Evolutionary conservation across 176 grass and related monocot species (phyloP).

Genomic region (Triticum turgidum): DNA sequence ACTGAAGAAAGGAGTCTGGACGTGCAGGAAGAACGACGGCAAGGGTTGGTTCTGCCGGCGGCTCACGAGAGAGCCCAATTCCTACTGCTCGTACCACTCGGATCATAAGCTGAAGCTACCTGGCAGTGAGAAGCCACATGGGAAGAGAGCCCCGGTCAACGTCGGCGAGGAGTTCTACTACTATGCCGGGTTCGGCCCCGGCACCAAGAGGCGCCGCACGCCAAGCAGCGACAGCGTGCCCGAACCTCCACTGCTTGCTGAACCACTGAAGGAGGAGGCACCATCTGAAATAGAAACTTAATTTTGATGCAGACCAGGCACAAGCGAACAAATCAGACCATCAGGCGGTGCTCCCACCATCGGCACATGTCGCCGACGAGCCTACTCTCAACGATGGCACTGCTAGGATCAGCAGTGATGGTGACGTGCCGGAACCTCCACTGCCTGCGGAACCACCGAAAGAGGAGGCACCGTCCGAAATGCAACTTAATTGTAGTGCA

Average conservation of each 20-base stretch:
- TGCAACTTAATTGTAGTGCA: not conserved
- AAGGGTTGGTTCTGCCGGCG: not conserved
- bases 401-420: conserved; percentile 12
- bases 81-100: not conserved
- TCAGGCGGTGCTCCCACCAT: not conserved
- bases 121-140: not conserved
- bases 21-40: too few relatives aligned
- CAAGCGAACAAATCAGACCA: not conserved
- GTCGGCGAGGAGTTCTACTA: conserved; percentile 42
- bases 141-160: not conserved
- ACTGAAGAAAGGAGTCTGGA: too few relatives aligned
- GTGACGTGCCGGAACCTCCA: not conserved
- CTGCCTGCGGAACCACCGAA: not conserved
- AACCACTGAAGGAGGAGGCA: not conserved
- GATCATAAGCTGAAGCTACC: not conserved
- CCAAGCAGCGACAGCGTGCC: not conserved
- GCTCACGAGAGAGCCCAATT: not conserved
- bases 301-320: not conserved
- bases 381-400: not conserved
- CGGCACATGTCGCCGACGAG: too few relatives aligned
- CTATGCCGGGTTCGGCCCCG: conserved; percentile 50
- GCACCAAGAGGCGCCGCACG: conserved; percentile 40
- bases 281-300: not conserved
- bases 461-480: not conserved
- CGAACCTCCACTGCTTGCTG: not conserved